Base-by-base conservation (phyloP, 768 basidiomycete species). In the Chalciporus pseudorubinellus region DNA sequence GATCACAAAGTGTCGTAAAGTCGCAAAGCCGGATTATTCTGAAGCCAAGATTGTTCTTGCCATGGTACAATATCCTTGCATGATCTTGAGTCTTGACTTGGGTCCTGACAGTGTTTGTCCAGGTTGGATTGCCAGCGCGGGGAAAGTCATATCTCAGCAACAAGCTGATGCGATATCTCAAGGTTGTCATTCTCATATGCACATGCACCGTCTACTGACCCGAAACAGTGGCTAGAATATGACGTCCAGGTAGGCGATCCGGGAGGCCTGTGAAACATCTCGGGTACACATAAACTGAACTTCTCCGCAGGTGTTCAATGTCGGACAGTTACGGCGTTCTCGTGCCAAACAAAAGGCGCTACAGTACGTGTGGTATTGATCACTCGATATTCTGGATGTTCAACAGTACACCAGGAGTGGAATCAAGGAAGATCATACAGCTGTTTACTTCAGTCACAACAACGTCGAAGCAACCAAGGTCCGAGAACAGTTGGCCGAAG, bases 131-230 rank as follows among this genome's bases (percentile, higher is more conserved):
- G 39, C 97, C 97, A n/a, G 97, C 97, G 3, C 79, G 97, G 51
- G 97, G 97, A 16, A 99, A 99, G 73, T 98, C 95, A 2, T 99
- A 98, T 70, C 82, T 99, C 53, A 94, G 91, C 68, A 99, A 99
- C 72, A 98, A 95, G 73, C 82, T 99, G 55, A 93, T 85, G 87
- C 83, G 95, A 53, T 99, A 99, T 68, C 78, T 99, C 38, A 89
- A 91, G 71, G 95, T 92, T 57, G 80, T 67, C 18, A 24, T 54
- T 46, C 26, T 53, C 20, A 52, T 24, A 40, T 46, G 3, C 28
- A 14, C 46, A 14, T 47, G 48, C 6, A 26, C 34, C 49, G 44
- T 49, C 33, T 48, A 24, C 51, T 57, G 31, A 59, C 44, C 53
- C 39, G 43, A 26, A 14, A n/a, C 58, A 98, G 94, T 99, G 97